Evolutionary conservation across 2,329 filamentous ascomycete genomes (phyloP), one percentile per base, ranked within the genome.

Genomic region (Phyllachora maydis): DNA sequence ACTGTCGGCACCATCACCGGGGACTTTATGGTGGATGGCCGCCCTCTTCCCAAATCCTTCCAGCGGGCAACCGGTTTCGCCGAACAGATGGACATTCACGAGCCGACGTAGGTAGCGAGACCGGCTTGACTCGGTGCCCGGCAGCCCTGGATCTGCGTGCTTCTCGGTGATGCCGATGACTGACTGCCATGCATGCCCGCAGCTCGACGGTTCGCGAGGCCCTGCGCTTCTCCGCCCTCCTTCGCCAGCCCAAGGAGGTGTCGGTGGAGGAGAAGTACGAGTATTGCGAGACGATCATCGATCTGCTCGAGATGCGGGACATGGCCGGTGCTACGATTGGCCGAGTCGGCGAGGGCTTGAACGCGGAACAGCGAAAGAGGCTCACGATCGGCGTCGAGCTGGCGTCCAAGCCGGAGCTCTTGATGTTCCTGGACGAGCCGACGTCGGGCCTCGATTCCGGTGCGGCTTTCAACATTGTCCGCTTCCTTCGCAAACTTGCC

Each of bases 331-430:
- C 71, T 9, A 53, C 76, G 18, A 65, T 77, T 23, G 69, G 67
- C 50, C 62, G 70, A 14, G 65, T 65, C n/a, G 68, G 68, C 29
- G 65, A 69, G 50, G 69, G 65, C 41, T 43, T 59, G 7, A 58
- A 61, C 34, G 43, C 47, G 3, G 50, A 54, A 31, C 49, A 54
- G 27, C 41, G 47, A 23, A 54, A 54, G 32, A 61, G 71, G 33
- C 52, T 79, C 11, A 79, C 73, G 1, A 79, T 79, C 30, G 74
- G 70, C 40, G 73, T 81, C 3, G 74, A 81, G 41, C 52, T 81
- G 7, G 73, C 70, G 13, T 73, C 73, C 4, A 76, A 73, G 42
- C 74, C 74, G 3, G 59, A 68, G 17, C 51, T 79, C 5, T 57
- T 79, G 23, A 6, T 22, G 25, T 71, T 71, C 39, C 43, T 70